Percentiles rank a stretch among this genome's conserved stretches.
These are phyloP conservation scores for Omphalea diandra DNA, from an alignment of 441 rosid genomes.

Conservation along the genomic window DNA sequence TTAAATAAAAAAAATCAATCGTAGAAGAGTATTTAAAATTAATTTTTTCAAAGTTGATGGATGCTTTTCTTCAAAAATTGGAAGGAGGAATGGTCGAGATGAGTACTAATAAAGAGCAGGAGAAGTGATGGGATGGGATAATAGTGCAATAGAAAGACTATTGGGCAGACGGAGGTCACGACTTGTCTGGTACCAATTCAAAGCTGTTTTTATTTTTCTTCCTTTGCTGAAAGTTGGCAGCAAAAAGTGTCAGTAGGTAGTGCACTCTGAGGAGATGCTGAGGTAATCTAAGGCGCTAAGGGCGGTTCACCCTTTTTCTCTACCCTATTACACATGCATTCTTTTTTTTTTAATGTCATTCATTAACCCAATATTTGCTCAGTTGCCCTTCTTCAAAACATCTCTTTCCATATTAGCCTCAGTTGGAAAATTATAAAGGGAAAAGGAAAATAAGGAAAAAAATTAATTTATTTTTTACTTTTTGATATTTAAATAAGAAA, in stretches of 20 bases:
- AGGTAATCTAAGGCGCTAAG: background rate
- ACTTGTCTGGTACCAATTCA: slow-evolving; percentile 48
- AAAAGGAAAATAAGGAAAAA: too few relatives aligned
- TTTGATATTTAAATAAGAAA: too few relatives aligned
- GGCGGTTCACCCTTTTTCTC: slow-evolving; percentile 34
- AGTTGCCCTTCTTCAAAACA: background rate
- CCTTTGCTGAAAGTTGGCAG: slow-evolving; percentile 20
- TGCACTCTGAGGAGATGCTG: slow-evolving; percentile 25
- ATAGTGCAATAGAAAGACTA: slow-evolving; percentile 32
- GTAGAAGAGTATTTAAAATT: too few relatives aligned
- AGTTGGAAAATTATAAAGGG: background rate
- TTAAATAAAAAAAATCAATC: too few relatives aligned
- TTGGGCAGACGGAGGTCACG: slow-evolving; percentile 47
- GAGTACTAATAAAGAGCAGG: too few relatives aligned
- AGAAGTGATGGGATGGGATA: background rate
- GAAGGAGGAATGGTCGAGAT: background rate
- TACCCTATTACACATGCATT: slow-evolving; percentile 51
- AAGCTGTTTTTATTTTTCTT: slow-evolving; percentile 10
- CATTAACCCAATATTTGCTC: slow-evolving; percentile 22
- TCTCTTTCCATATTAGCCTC: slow-evolving; percentile 24
- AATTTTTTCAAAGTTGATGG: too few relatives aligned
- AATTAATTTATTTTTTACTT: too few relatives aligned
- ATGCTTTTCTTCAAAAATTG: background rate
- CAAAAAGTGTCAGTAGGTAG: slow-evolving; percentile 34
- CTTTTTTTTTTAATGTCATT: slow-evolving; percentile 12